These are phyloP conservation scores for Alternaria sp. DNA, from an alignment of 2,329 filamentous ascomycete species.

Conservation along the genomic window DNA sequence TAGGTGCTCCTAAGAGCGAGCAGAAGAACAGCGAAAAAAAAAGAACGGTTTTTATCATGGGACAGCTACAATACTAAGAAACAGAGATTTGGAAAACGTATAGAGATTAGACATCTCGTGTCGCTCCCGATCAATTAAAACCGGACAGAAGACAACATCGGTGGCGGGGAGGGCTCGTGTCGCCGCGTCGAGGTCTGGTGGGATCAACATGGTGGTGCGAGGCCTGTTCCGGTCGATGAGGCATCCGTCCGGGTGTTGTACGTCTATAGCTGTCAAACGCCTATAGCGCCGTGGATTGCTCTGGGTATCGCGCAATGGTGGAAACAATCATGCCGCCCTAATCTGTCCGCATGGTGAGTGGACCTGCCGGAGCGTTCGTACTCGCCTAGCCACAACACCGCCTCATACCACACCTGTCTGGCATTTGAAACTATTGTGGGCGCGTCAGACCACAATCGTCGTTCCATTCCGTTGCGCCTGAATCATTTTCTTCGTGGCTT, in stretches of 20 bases:
- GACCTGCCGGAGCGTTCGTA: slow-evolving; percentile 16
- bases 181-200: slow-evolving; percentile 14
- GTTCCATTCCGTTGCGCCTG: background rate
- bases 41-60: slow-evolving; percentile 22
- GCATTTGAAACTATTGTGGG: background rate
- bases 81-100: slow-evolving; percentile 1
- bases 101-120: slow-evolving; percentile 4
- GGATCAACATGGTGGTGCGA: slow-evolving; percentile 18
- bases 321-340: slow-evolving; percentile 7
- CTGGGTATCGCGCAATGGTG: slow-evolving; percentile 12
- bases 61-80: slow-evolving; percentile 26
- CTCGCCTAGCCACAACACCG: slow-evolving; percentile 11
- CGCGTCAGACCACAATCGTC: background rate
- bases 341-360: slow-evolving; percentile 20
- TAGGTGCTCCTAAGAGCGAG: slow-evolving; percentile 1
- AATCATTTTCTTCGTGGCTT: background rate
- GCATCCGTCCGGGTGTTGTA: slow-evolving; percentile 6
- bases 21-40: slow-evolving; percentile 16
- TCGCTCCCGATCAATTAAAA: background rate
- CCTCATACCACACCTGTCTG: background rate
- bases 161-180: slow-evolving; percentile 10
- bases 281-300: slow-evolving; percentile 3
- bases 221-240: slow-evolving; percentile 14
- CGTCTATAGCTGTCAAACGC: slow-evolving; percentile 13
- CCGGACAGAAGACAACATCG: slow-evolving; percentile 9